A percentile compares a stretch with the other conserved stretches of the same genome.
Evolutionary conservation across 345 rosid species (phyloP).

Genomic region (Populus simonii): DNA sequence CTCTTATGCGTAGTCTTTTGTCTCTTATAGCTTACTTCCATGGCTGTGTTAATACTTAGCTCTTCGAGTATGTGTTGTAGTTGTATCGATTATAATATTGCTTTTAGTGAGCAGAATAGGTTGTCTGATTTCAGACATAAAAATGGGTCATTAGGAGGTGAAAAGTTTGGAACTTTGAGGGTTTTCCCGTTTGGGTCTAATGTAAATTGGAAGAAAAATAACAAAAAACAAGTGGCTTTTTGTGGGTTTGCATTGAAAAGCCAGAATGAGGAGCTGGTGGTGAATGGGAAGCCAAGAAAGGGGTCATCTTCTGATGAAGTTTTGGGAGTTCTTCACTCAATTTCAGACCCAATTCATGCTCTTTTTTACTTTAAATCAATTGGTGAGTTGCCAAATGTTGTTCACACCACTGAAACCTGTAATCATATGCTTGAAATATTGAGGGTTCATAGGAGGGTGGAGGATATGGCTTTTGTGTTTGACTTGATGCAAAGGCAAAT

Average conservation of each 20-base stretch:
- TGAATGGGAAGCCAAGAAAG: constrained; percentile 29
- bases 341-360: constrained; percentile 53
- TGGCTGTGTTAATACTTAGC: constrained; percentile 47
- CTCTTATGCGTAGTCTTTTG: constrained; percentile 1
- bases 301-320: constrained; percentile 50
- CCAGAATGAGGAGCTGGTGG: constrained; percentile 27
- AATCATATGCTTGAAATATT: constrained; percentile 78
- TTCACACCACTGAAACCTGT: constrained; percentile 66
- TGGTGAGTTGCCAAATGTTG: constrained; percentile 39
- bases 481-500: constrained; percentile 74
- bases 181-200: constrained; percentile 26
- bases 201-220: constrained; percentile 34
- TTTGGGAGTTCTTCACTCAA: constrained; percentile 41
- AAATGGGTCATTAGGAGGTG: constrained; percentile 18
- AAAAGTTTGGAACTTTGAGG: constrained; percentile 33
- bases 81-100: constrained; percentile 25
- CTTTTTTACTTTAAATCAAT: constrained; percentile 61
- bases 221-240: constrained; percentile 33
- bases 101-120: constrained; percentile 15
- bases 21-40: constrained; percentile 15
- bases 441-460: constrained; percentile 53
- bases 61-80: constrained; percentile 41
- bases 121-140: constrained; percentile 21
- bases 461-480: constrained; percentile 69
- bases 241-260: constrained; percentile 33